Conservation (phyloP, 129 eudicot species). For the Calendula officinalis region DNA sequence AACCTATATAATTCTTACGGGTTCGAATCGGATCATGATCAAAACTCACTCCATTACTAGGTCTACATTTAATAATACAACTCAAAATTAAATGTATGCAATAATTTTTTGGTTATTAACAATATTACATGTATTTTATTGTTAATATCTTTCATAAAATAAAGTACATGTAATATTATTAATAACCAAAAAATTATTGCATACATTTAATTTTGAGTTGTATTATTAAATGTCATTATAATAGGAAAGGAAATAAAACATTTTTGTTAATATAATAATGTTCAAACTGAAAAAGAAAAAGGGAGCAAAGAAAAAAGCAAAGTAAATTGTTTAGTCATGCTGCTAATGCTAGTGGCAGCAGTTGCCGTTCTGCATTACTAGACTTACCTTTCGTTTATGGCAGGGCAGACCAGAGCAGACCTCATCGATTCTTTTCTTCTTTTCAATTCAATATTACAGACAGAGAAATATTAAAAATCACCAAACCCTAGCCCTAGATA, state of each 20-base stretch:
- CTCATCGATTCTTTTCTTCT: not conserved
- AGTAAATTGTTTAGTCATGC: not conserved
- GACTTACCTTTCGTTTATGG: conserved; percentile 14
- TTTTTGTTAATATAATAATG: not conserved
- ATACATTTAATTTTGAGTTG: not conserved
- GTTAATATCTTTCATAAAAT: too few relatives aligned
- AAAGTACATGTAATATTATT: too few relatives aligned
- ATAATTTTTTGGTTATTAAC: too few relatives aligned
- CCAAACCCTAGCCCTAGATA: not conserved
- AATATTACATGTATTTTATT: too few relatives aligned
- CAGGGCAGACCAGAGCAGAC: not conserved
- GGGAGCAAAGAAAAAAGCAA: conserved; percentile 10
- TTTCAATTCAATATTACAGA: too few relatives aligned
- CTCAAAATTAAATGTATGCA: too few relatives aligned
- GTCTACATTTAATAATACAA: too few relatives aligned
- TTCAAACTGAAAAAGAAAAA: conserved; percentile 26
- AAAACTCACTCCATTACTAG: too few relatives aligned
- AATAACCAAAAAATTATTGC: too few relatives aligned
- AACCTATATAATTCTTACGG: too few relatives aligned
- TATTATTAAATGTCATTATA: not conserved
- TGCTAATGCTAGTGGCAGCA: conserved; percentile 14
- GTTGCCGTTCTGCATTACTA: conserved; percentile 21
- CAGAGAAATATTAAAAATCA: not conserved
- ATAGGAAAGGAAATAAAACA: not conserved
- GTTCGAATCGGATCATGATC: too few relatives aligned